Conservation (phyloP, 2,329 filamentous ascomycete genomes). For the Pseudomassariella vexata region DNA sequence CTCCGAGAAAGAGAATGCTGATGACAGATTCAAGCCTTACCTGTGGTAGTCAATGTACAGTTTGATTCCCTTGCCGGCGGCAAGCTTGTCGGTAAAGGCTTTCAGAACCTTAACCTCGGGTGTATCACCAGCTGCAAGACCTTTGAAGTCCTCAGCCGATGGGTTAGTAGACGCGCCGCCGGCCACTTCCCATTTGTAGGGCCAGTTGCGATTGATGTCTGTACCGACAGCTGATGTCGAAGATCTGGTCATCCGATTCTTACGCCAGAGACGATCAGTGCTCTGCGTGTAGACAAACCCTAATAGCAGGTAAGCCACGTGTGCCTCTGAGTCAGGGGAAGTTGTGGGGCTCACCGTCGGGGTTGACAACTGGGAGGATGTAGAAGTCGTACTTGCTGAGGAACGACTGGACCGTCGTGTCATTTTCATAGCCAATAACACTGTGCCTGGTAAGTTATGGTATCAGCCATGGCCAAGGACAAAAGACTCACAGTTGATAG, state of each 20-base stretch:
- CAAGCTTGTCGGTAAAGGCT: slow-evolving; percentile 37
- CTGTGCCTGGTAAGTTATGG: too few species aligned
- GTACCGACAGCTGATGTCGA: slow-evolving; percentile 38
- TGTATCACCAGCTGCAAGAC: slow-evolving; percentile 33
- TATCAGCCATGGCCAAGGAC: too few species aligned
- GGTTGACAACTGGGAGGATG: slow-evolving; percentile 48
- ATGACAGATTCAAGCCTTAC: slow-evolving; percentile 2
- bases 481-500: slow-evolving; percentile 38
- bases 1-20: too few species aligned
- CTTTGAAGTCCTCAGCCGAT: slow-evolving; percentile 38
- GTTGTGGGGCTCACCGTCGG: slow-evolving; percentile 37
- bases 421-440: slow-evolving; percentile 35
- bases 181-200: slow-evolving; percentile 36
- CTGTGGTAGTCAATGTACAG: slow-evolving; percentile 55
- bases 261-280: slow-evolving; percentile 45
- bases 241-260: slow-evolving; percentile 38
- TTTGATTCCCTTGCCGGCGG: slow-evolving; percentile 37
- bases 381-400: slow-evolving; percentile 55
- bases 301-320: too few species aligned
- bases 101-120: slow-evolving; percentile 42
- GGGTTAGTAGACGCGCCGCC: slow-evolving; percentile 39
- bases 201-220: slow-evolving; percentile 50
- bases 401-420: slow-evolving; percentile 32
- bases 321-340: too few species aligned
- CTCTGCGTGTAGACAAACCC: slow-evolving; percentile 48